Base-by-base conservation (phyloP, 208 protist species). In the Trichomonas tenax region DNA sequence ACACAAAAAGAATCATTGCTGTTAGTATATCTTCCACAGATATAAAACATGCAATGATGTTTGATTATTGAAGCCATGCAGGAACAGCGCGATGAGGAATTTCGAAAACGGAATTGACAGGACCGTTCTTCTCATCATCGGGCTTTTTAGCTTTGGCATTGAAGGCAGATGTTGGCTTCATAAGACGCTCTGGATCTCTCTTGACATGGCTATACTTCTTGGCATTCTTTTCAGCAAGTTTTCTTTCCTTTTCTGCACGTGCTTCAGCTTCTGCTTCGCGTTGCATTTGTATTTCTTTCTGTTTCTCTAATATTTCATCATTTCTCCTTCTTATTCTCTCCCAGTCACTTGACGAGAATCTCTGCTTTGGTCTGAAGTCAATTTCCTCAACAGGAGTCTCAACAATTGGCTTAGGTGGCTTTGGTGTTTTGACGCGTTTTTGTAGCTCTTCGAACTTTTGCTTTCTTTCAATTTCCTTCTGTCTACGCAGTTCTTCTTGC, bases 271-370 rank as follows among this genome's bases (percentile, higher is more conserved):
- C 38, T 89, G 10, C 40, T 48, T 89, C 82, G 36, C n/a, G 0
- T 89, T 44, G 40, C n/a, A 46, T 14, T n/a, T 46, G 34, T 34
- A 48, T 48, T 46, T 31, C 40, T 48, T 48, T 44, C 36, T 46
- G 36, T 17, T 46, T 89, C 48, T 89, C 82, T 48, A 15, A 9
- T n/a, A 40, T 40, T 89, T 89, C 82, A 46, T 44, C 40, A 89
- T 89, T 40, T 89, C 82, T 89, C 48, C 36, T 89, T 89, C 82
- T 89, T 44, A 89, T 89, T 48, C 17, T 89, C 17, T 89, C 82
- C 82, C 82, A 89, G 41, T 89, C 82, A 89, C n/a, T n/a, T n/a
- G 34, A 34, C 48, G 17, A 48, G 17, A 89, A 46, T 48, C 36
- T 89, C 23, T 89, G 82, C 48, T 48, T 89, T 23, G 81, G 81